Evolutionary conservation across 371 early-diverging fungal genomes (phyloP).

Genomic region (Syncephalastrum monosporum): DNA sequence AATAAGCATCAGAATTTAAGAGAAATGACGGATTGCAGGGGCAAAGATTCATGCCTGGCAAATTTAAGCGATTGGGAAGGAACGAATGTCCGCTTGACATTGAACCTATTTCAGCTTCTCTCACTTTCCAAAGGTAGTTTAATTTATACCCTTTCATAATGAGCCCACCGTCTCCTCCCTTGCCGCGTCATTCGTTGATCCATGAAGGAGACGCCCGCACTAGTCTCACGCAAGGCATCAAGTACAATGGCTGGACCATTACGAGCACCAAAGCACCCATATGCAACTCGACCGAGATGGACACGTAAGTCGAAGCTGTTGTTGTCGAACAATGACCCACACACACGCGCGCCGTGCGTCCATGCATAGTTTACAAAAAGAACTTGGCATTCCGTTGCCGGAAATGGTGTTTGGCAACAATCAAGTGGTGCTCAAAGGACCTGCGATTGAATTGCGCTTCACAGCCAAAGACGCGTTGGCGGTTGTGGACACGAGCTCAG

Average conservation of each 20-base stretch:
- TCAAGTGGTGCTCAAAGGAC: slow-evolving; percentile 49
- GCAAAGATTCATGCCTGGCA: too few species aligned
- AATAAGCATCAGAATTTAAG: too few species aligned
- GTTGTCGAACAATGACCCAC: not conserved
- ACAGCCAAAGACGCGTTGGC: slow-evolving; percentile 76
- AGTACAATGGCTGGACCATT: slow-evolving; percentile 63
- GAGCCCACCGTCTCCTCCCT: too few species aligned
- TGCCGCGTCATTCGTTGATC: slow-evolving; percentile 21
- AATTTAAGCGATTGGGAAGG: too few species aligned
- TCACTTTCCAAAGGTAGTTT: too few species aligned
- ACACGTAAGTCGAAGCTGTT: slow-evolving; percentile 43
- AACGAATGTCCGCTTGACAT: too few species aligned
- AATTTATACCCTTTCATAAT: too few species aligned
- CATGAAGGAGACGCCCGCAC: slow-evolving; percentile 33
- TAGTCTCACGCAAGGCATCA: slow-evolving; percentile 53
- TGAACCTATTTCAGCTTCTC: too few species aligned
- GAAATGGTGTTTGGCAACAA: slow-evolving; percentile 96
- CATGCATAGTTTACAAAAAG: slow-evolving; percentile 48
- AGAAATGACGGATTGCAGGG: too few species aligned
- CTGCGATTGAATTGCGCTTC: slow-evolving; percentile 55
- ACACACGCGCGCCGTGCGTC: not conserved
- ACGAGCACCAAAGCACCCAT: slow-evolving; percentile 68
- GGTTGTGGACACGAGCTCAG: slow-evolving; percentile 63
- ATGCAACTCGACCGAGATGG: slow-evolving; percentile 69
- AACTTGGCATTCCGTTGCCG: slow-evolving; percentile 78